Conservation (phyloP, 352 stramenopile genomes). For the Pythium graminicola region DNA sequence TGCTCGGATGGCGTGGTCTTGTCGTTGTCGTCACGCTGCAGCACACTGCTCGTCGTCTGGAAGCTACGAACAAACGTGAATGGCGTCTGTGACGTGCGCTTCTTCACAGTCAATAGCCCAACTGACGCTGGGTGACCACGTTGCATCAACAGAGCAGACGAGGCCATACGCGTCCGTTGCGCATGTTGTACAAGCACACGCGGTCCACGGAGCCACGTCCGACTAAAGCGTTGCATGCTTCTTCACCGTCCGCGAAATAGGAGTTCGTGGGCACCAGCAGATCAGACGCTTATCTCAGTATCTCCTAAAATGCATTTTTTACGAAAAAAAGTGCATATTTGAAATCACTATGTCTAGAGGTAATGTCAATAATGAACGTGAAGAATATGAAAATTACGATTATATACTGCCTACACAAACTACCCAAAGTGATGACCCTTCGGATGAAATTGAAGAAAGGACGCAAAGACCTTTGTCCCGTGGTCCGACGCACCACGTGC, state of each 20-base stretch:
- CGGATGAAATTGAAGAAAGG: conserved; percentile 17
- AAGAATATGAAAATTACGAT: too few relatives aligned
- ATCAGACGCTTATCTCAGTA: conserved; percentile 8
- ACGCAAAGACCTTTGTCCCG: background rate
- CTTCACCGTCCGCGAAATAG: too few relatives aligned
- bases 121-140: too few relatives aligned
- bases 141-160: too few relatives aligned
- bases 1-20: background rate
- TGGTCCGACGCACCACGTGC: background rate
- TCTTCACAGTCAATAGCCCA: too few relatives aligned
- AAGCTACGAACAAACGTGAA: conserved; percentile 1
- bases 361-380: too few relatives aligned
- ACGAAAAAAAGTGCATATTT: too few relatives aligned
- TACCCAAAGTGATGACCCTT: background rate
- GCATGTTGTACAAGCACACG: background rate
- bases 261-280: background rate
- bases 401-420: background rate
- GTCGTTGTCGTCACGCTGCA: conserved; percentile 8
- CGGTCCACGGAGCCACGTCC: conserved; percentile 1
- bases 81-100: background rate
- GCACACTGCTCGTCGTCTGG: conserved; percentile 7
- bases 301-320: conserved; percentile 4
- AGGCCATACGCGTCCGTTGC: background rate
- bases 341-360: too few relatives aligned
- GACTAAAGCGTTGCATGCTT: conserved; percentile 11